A percentile compares a stretch with the other conserved stretches of the same genome.
phyloP scores from a whole-genome alignment of 83 land plant genomes.

The Diphasiastrum complanatum region DNA sequence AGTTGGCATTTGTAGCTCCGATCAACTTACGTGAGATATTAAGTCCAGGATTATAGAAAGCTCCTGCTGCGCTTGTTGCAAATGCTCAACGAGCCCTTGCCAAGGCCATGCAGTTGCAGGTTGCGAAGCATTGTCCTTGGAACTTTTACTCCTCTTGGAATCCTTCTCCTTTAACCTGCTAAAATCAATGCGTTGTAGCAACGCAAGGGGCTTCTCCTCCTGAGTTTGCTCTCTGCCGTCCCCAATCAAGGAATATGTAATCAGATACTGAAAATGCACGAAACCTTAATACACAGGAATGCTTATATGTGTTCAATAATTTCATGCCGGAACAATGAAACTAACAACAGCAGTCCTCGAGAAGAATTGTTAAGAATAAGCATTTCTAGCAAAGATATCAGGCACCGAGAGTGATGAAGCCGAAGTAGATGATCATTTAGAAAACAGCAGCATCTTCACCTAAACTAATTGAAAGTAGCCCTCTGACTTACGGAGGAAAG shows the following conservation, averaged over 20 bases:
- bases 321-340: neutral
- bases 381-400: too few species aligned
- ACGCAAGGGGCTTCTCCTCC: constrained; percentile 60
- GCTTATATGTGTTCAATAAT: too few species aligned
- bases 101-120: constrained; percentile 55
- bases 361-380: too few species aligned
- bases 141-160: constrained; percentile 47
- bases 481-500: constrained; percentile 29
- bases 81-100: constrained; percentile 80
- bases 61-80: constrained; percentile 89
- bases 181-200: constrained; percentile 79
- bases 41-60: constrained; percentile 70
- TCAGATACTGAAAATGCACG: neutral
- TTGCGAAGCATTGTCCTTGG: constrained; percentile 18
- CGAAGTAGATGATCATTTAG: too few species aligned
- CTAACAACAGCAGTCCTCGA: too few species aligned
- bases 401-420: too few species aligned
- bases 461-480: too few species aligned
- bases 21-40: constrained; percentile 60
- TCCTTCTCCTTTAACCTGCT: constrained; percentile 53
- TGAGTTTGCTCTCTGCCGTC: constrained; percentile 54
- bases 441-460: too few species aligned
- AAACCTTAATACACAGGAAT: too few species aligned
- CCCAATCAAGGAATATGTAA: neutral
- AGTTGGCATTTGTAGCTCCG: too few species aligned